Percentiles rank a stretch among this genome's conserved stretches.
These are phyloP conservation scores for Pseudisothecium myosuroides DNA, from an alignment of 225 moss, liverwort and hornwort species.

Conservation along the genomic window DNA sequence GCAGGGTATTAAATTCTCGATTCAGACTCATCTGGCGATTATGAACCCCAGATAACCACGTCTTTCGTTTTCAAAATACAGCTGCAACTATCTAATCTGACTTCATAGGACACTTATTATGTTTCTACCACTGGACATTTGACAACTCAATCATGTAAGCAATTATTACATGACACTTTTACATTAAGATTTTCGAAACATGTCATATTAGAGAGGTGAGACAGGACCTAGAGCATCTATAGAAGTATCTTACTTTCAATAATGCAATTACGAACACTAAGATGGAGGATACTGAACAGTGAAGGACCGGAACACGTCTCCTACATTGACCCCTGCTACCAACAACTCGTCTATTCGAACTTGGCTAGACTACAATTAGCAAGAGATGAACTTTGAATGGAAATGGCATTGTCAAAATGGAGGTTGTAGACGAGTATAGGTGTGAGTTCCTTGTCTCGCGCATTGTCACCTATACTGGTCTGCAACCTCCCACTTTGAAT, in stretches of 20 bases:
- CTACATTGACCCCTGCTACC: background rate
- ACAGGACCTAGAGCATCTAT: background rate
- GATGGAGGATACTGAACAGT: background rate
- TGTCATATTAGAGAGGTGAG: background rate
- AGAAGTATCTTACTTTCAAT: background rate
- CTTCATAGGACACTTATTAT: background rate
- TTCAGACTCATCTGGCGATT: background rate
- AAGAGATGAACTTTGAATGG: background rate
- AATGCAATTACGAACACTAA: background rate
- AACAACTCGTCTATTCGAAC: background rate
- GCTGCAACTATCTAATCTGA: background rate
- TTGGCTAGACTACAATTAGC: background rate
- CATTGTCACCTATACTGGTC: background rate
- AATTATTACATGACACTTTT: background rate
- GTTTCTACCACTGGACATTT: background rate
- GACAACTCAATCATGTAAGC: background rate
- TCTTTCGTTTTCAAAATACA: background rate
- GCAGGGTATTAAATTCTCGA: background rate
- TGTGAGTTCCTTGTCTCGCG: background rate
- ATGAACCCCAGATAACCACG: background rate
- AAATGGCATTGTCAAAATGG: background rate
- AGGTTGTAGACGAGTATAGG: background rate
- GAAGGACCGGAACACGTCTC: background rate
- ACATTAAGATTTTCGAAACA: background rate
- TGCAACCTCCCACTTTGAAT: background rate